These are phyloP conservation scores for Heracleum sosnowskyi DNA, from an alignment of 129 eudicot genomes.

Conservation along the genomic window DNA sequence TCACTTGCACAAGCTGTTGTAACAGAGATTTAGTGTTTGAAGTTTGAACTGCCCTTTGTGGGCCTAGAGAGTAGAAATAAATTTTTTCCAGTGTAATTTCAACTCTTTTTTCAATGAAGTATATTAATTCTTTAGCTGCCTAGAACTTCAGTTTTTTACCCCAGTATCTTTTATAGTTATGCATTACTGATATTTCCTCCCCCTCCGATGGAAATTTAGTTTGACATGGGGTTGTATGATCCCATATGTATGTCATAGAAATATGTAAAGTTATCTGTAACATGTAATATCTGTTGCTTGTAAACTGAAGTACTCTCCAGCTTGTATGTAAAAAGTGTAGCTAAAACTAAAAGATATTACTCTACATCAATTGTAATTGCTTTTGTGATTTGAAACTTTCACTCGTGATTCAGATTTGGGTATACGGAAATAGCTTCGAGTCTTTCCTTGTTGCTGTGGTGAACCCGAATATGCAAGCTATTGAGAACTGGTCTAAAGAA, in stretches of 20 bases:
- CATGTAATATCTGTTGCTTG: neutral
- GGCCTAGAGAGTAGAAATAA: too few species aligned
- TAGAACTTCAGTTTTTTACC: neutral
- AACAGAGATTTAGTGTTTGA: too few species aligned
- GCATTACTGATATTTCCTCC: neutral
- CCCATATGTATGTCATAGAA: neutral
- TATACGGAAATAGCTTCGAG: slow-evolving; percentile 85
- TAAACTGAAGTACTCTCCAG: neutral
- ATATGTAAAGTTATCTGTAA: neutral
- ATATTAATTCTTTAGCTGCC: neutral
- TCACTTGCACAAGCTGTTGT: too few species aligned
- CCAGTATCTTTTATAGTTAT: neutral
- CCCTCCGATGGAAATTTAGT: neutral
- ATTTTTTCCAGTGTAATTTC: too few species aligned
- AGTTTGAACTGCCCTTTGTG: neutral
- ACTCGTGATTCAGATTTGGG: slow-evolving; percentile 55
- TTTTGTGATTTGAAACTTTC: neutral
- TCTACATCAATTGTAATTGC: neutral
- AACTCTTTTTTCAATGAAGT: neutral
- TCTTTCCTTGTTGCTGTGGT: slow-evolving; percentile 74
- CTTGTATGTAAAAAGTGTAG: neutral
- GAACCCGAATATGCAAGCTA: slow-evolving; percentile 56
- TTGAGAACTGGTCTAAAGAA: slow-evolving; percentile 64
- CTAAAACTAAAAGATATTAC: neutral
- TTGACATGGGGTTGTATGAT: neutral